Conservation (phyloP, 1,284 basidiomycete genomes). For the Athelia psychrophila region DNA sequence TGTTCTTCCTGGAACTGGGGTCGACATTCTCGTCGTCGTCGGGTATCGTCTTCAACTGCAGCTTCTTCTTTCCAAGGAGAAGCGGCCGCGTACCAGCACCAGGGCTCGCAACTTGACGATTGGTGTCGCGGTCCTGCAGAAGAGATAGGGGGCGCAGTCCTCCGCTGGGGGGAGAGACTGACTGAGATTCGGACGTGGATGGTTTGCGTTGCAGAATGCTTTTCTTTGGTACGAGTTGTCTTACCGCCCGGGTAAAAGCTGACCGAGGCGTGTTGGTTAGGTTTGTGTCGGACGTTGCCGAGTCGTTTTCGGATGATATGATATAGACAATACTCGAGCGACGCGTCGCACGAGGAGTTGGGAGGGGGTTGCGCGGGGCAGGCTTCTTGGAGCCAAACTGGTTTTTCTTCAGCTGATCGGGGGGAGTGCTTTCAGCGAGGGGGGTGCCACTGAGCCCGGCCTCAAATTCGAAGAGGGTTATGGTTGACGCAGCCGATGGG, state of each 20-base stretch:
- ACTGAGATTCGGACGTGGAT: slow-evolving; percentile 25
- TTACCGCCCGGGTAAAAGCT: slow-evolving; percentile 48
- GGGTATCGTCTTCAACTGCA: slow-evolving; percentile 21
- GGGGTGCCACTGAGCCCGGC: slow-evolving; percentile 31
- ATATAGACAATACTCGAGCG: slow-evolving; percentile 64
- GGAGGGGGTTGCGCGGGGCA: slow-evolving; percentile 25
- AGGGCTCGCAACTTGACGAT: slow-evolving; percentile 19
- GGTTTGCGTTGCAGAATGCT: slow-evolving; percentile 41
- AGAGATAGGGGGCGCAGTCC: slow-evolving; percentile 62
- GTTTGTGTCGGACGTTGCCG: neutral
- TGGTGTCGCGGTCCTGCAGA: slow-evolving; percentile 55
- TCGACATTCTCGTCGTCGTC: slow-evolving; percentile 45
- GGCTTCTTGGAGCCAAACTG: slow-evolving; percentile 31
- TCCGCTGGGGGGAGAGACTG: slow-evolving; percentile 35
- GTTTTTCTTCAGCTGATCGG: slow-evolving; percentile 37
- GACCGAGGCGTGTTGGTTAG: slow-evolving; percentile 33
- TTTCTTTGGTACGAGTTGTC: slow-evolving; percentile 49
- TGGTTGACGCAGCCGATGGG: slow-evolving; percentile 55
- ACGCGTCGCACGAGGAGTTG: slow-evolving; percentile 21
- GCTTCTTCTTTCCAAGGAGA: slow-evolving; percentile 50
- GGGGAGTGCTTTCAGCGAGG: slow-evolving; percentile 60
- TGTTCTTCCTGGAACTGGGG: slow-evolving; percentile 18
- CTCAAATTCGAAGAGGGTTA: slow-evolving; percentile 53
- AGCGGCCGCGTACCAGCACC: slow-evolving; percentile 45
- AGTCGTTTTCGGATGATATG: slow-evolving; percentile 47